phyloP scores from a whole-genome alignment of 1,284 basidiomycete genomes.

The Tilletia setariae region DNA sequence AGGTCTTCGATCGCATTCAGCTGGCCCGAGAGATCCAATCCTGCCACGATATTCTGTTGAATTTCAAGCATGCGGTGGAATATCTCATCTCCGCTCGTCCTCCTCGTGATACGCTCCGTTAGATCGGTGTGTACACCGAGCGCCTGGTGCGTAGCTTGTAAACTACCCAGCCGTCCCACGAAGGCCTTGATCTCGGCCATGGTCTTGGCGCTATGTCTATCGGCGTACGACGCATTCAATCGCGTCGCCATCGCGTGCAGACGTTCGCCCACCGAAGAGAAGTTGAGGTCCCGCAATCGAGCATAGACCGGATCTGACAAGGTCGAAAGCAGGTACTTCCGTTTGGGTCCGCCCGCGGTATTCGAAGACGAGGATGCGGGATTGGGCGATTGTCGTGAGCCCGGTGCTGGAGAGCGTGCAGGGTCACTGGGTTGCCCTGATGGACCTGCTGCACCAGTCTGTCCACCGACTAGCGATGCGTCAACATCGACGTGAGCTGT shows the following conservation, averaged over 20 bases:
- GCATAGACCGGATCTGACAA: constrained; percentile 75
- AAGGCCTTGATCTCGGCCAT: constrained; percentile 90
- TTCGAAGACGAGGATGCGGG: no score
- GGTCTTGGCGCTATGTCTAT: constrained; percentile 76
- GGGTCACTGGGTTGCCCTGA: neutral
- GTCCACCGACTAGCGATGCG: constrained; percentile 65
- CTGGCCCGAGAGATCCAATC: constrained; percentile 36
- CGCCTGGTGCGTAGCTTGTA: constrained; percentile 86
- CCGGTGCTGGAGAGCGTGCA: neutral
- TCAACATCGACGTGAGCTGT: constrained; percentile 88
- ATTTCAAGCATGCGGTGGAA: constrained; percentile 92
- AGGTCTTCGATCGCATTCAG: constrained; percentile 46
- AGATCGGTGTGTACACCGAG: constrained; percentile 84
- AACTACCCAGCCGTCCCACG: constrained; percentile 84
- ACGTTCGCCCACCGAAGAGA: constrained; percentile 81
- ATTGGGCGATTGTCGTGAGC: no score
- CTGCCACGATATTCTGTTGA: constrained; percentile 88
- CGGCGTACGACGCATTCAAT: constrained; percentile 86
- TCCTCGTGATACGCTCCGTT: constrained; percentile 73
- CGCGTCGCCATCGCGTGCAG: constrained; percentile 77
- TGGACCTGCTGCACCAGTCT: constrained; percentile 21
- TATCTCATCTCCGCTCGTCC: constrained; percentile 58
- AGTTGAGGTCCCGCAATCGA: constrained; percentile 86
- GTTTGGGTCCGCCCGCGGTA: constrained; percentile 61
- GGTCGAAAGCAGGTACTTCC: constrained; percentile 77